Evolutionary conservation across 2,329 filamentous ascomycete genomes (phyloP), one percentile per base, ranked within the genome.

Genomic region (Aspergillus costaricaensis): DNA sequence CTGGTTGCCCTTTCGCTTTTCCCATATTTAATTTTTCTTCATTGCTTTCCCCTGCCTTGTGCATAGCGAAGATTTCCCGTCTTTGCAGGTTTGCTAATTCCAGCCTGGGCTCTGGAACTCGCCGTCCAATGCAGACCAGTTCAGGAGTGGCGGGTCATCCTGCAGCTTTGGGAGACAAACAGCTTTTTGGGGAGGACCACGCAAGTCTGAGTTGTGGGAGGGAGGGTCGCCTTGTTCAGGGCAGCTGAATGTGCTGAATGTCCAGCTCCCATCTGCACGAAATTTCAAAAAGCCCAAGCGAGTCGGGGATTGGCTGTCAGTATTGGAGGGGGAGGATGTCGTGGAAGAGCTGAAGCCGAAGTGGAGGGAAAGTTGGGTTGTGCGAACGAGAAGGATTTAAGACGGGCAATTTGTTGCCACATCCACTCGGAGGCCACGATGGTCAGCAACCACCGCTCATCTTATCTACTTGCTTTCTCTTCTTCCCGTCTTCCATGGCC

Each of bases 61-160:
- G 52, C 19, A 27, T 15, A 9, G 38, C 10, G 38, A 25, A 23
- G 32, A 25, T 14, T 12, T 25, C n/a, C 23, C 51, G 32, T 23
- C 58, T 63, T 44, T 21, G 21, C 41, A 44, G 17, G 32, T 36
- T 36, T 36, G 32, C 10, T 36, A 14, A 14, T 6, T 3, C 32
- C 32, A 36, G 12, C 4, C 32, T 36, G 32, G 17, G 10, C 41
- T 44, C 41, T 44, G 39, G 39, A 43, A 19, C 39, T 7, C 39
- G 39, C 39, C 39, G 39, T 55, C 57, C 57, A 57, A 57, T 64
- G 65, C 60, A 62, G 69, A 56, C 69, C 66, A 67, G 64, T 70
- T 72, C 62, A 64, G 56, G 68, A 73, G 66, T 71, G 67, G 70
- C 65, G 70, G 66, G 67, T 67, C 68, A 64, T 51, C 53, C 67